phyloP scores from a whole-genome alignment of 2,329 filamentous ascomycete genomes.

The Talaromyces sp. region DNA sequence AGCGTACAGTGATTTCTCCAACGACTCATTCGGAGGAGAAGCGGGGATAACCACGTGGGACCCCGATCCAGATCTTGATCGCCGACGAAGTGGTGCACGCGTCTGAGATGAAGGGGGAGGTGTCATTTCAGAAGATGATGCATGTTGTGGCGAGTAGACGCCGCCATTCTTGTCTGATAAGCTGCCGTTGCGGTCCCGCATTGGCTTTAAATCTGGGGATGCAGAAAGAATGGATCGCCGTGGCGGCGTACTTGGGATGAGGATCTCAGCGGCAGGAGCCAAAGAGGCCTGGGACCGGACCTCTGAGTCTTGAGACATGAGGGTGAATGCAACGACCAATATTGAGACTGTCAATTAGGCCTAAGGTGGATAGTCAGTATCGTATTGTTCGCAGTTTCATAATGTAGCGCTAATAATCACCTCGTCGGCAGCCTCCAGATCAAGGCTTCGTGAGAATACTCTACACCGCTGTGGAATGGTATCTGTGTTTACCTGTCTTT shows the following conservation, averaged over 20 bases:
- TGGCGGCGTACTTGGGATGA: constrained; percentile 32
- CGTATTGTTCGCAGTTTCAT: not conserved
- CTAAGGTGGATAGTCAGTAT: not conserved
- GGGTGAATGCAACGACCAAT: not conserved
- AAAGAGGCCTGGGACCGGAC: constrained; percentile 31
- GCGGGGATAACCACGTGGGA: constrained; percentile 40
- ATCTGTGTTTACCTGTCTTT: not conserved
- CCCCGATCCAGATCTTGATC: constrained; percentile 39
- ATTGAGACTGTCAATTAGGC: not conserved
- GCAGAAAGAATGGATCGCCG: constrained; percentile 30
- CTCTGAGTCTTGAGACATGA: constrained; percentile 31
- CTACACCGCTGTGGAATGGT: not conserved
- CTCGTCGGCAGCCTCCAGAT: not conserved
- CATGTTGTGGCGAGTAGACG: constrained; percentile 40
- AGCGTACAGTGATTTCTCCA: constrained; percentile 38
- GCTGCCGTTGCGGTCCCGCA: constrained; percentile 28
- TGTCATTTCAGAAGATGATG: constrained; percentile 52
- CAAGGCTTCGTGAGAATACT: not conserved
- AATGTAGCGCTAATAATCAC: not conserved
- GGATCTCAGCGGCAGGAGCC: constrained; percentile 36
- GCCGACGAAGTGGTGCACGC: constrained; percentile 37
- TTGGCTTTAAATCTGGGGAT: constrained; percentile 31
- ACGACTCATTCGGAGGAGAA: constrained; percentile 45
- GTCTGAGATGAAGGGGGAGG: constrained; percentile 60
- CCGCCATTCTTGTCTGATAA: constrained; percentile 27